A percentile compares a stretch with the other conserved stretches of the same genome.
Evolutionary conservation across 768 basidiomycete species (phyloP).

Genomic region (Suillus cothurnatus): DNA sequence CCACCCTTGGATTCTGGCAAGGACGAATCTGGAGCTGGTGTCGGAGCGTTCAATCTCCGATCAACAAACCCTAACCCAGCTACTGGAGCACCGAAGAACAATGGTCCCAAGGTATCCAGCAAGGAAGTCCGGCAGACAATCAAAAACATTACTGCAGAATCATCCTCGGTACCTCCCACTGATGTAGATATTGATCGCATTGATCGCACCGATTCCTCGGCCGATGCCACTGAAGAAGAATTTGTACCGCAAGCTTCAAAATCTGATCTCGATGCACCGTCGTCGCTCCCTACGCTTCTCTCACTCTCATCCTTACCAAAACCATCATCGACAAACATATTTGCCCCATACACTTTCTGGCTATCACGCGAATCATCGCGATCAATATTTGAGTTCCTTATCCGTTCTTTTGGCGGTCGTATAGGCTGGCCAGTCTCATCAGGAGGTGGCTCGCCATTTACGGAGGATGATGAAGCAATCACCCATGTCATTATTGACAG

Average conservation of each 20-base stretch:
- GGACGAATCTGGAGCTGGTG: conserved; percentile 84
- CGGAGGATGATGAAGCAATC: conserved; percentile 78
- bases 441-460: conserved; percentile 79
- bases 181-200: conserved; percentile 44
- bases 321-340: conserved; percentile 62
- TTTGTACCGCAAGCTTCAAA: conserved; percentile 65
- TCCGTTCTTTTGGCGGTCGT: conserved; percentile 89
- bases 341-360: conserved; percentile 88
- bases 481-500: conserved; percentile 97
- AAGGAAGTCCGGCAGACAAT: conserved; percentile 55
- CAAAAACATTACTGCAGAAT: conserved; percentile 42
- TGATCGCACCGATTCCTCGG: conserved; percentile 33
- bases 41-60: conserved; percentile 85
- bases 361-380: conserved; percentile 92
- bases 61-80: conserved; percentile 36
- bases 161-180: conserved; percentile 25
- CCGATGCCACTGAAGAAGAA: conserved; percentile 53
- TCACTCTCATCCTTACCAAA: conserved; percentile 62
- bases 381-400: conserved; percentile 90
- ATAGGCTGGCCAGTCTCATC: conserved; percentile 88
- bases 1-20: conserved; percentile 83
- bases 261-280: conserved; percentile 45
- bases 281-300: conserved; percentile 68
- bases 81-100: conserved; percentile 20
- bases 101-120: conserved; percentile 46